These are phyloP conservation scores for Pseudogymnoascus sp. DNA, from an alignment of 2,329 filamentous ascomycete genomes.

Conservation along the genomic window DNA sequence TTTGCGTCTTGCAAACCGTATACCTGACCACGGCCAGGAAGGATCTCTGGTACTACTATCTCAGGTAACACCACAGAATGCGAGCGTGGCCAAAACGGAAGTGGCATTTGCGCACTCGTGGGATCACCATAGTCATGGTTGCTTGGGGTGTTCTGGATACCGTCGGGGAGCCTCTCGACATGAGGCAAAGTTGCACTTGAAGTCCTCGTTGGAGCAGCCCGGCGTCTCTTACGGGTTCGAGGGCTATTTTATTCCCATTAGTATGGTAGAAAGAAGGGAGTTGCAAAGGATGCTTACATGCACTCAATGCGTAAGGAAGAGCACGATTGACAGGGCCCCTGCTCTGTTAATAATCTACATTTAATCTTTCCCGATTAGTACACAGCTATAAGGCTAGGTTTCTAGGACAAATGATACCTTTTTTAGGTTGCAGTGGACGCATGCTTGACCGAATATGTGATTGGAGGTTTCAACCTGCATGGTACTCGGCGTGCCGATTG, in stretches of 20 bases:
- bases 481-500: neutral
- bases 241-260: neutral
- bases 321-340: slow-evolving; percentile 18
- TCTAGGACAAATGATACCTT: slow-evolving; percentile 16
- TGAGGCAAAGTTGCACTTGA: neutral
- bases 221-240: slow-evolving; percentile 1
- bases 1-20: neutral
- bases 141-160: neutral
- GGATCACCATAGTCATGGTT: neutral
- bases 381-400: neutral
- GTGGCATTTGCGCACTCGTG: neutral
- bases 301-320: slow-evolving; percentile 3
- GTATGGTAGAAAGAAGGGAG: neutral
- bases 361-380: slow-evolving; percentile 20
- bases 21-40: neutral
- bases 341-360: slow-evolving; percentile 22
- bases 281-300: neutral
- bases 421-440: slow-evolving; percentile 28
- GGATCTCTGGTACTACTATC: neutral
- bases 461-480: neutral
- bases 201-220: neutral
- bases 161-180: neutral
- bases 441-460: slow-evolving; percentile 19
- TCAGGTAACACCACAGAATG: neutral
- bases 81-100: neutral